Evolutionary conservation across 192 early-diverging fungal genomes (phyloP).

Genomic region (Radiomyces spectabilis): DNA sequence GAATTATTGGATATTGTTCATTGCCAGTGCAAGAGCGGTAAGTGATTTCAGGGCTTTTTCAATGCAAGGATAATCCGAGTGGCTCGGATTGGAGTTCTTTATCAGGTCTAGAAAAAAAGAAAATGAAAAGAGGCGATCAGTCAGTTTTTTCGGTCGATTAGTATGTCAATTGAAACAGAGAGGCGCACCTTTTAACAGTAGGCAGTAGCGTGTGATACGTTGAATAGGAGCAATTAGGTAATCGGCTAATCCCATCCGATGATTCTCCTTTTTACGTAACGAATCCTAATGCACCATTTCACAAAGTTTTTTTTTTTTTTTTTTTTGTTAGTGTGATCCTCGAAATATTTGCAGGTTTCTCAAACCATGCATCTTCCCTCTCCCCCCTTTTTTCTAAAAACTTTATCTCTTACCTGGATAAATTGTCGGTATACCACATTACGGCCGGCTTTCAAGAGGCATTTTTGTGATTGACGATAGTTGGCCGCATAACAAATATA

Average conservation of each 20-base stretch:
- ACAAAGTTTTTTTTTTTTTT: too few relatives aligned
- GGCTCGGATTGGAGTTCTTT: conserved; percentile 23
- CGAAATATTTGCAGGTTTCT: too few relatives aligned
- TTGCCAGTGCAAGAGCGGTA: conserved; percentile 22
- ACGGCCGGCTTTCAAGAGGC: conserved; percentile 14
- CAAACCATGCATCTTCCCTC: too few relatives aligned
- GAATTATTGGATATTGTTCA: too few relatives aligned
- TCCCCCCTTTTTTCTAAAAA: too few relatives aligned
- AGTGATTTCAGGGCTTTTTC: conserved; percentile 21
- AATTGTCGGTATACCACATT: conserved; percentile 27
- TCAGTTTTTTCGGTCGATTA: too few relatives aligned
- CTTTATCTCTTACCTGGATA: conserved; percentile 25
- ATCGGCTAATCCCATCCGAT: conserved; percentile 57
- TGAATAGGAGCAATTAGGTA: conserved; percentile 76
- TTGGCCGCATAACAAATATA: conserved; percentile 30
- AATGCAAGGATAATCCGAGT: conserved; percentile 10
- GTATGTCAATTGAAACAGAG: too few relatives aligned
- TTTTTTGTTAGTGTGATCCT: too few relatives aligned
- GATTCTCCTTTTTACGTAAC: conserved; percentile 41
- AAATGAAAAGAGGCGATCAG: not conserved
- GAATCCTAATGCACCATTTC: conserved; percentile 33
- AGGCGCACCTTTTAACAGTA: conserved; percentile 57
- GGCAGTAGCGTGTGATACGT: conserved; percentile 66
- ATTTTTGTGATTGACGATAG: conserved; percentile 17
- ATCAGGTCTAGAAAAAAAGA: conserved; percentile 33